Conservation (phyloP, 306 rosid genomes). For the Cicer cuneatum region DNA sequence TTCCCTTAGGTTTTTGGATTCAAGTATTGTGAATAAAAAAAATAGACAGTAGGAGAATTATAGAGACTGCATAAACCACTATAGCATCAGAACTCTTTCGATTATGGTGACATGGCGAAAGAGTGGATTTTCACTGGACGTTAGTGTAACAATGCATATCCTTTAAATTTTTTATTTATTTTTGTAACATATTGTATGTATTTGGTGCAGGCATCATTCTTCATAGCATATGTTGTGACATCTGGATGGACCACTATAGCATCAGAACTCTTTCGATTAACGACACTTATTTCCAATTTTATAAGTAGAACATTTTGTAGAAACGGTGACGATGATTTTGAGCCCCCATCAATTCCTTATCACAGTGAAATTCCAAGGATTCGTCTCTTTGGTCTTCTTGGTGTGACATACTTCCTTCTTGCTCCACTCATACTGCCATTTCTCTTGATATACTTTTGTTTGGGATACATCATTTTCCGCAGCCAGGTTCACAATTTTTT, state of each 20-base stretch:
- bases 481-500: conserved; percentile 71
- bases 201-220: conserved; percentile 79
- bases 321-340: conserved; percentile 50
- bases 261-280: conserved; percentile 68
- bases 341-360: conserved; percentile 67
- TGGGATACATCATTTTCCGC: conserved; percentile 82
- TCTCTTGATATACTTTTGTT: conserved; percentile 78
- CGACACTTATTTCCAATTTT: conserved; percentile 53
- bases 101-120: conserved; percentile 16
- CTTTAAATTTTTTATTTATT: neutral
- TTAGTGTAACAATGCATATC: neutral
- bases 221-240: conserved; percentile 74
- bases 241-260: conserved; percentile 71
- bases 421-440: conserved; percentile 94
- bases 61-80: conserved; percentile 58
- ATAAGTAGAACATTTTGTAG: conserved; percentile 48
- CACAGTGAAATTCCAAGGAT: conserved; percentile 70
- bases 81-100: conserved; percentile 69
- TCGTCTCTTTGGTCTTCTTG: conserved; percentile 87
- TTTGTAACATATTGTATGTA: conserved; percentile 37
- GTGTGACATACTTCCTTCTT: conserved; percentile 84
- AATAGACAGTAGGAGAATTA: too few relatives aligned
- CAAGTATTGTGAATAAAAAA: too few relatives aligned
- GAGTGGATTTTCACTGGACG: neutral
- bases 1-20: too few relatives aligned